phyloP scores from a whole-genome alignment of 768 basidiomycete genomes.

The Neoboletus subvelutipes region DNA sequence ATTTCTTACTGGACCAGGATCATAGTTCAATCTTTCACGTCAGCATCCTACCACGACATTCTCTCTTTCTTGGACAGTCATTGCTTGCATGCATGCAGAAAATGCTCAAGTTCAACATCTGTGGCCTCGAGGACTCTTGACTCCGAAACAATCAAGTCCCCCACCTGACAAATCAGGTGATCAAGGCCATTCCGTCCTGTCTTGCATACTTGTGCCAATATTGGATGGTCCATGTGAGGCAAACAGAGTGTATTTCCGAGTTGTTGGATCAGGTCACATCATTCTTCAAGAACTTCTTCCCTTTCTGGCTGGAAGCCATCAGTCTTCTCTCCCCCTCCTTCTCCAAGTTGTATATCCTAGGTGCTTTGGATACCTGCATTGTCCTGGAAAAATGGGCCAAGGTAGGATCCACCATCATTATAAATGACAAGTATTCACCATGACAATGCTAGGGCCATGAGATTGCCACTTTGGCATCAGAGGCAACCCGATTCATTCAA shows the following conservation, averaged over 20 bases:
- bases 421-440: too few relatives aligned
- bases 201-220: conserved; percentile 38
- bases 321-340: conserved; percentile 14
- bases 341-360: not conserved
- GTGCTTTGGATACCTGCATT: too few relatives aligned
- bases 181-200: conserved; percentile 25
- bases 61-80: too few relatives aligned
- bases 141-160: too few relatives aligned
- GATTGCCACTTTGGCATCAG: conserved; percentile 1
- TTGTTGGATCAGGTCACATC: conserved; percentile 14
- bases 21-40: too few relatives aligned
- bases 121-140: too few relatives aligned
- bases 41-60: too few relatives aligned
- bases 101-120: too few relatives aligned
- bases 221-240: conserved; percentile 35
- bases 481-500: conserved; percentile 1
- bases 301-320: conserved; percentile 42
- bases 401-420: too few relatives aligned
- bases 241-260: conserved; percentile 5
- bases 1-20: too few relatives aligned
- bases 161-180: conserved; percentile 6
- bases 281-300: conserved; percentile 26
- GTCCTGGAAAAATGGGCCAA: too few relatives aligned
- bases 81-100: too few relatives aligned
- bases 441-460: not conserved